Evolutionary conservation across 2,329 filamentous ascomycete species (phyloP).

Genomic region (Chaetomium sp.): DNA sequence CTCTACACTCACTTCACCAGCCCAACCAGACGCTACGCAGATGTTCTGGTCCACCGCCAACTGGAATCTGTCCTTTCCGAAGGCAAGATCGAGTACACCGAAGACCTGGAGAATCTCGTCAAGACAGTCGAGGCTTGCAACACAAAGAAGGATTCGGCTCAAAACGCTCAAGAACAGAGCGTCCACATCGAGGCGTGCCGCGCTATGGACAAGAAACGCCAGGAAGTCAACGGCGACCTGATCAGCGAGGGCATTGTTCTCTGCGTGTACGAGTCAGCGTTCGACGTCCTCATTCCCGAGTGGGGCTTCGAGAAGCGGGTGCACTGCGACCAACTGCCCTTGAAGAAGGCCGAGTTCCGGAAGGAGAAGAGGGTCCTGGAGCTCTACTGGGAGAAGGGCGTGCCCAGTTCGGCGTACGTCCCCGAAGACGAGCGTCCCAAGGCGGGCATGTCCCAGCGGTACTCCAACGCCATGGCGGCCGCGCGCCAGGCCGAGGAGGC

Average conservation of each 20-base stretch:
- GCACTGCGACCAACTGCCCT: conserved; percentile 93
- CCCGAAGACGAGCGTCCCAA: conserved; percentile 96
- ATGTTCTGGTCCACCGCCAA: conserved; percentile 94
- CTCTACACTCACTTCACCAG: conserved; percentile 98
- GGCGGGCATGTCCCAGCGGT: conserved; percentile 71
- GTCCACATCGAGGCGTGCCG: conserved; percentile 98
- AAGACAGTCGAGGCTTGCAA: conserved; percentile 97
- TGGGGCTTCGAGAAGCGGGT: conserved; percentile 99
- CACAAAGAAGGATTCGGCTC: conserved; percentile 97
- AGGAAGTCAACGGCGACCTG: conserved; percentile 84
- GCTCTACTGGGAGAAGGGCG: conserved; percentile 99
- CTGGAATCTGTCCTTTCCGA: conserved; percentile 83
- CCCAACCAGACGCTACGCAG: conserved; percentile 90
- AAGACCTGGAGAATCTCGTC: conserved; percentile 82
- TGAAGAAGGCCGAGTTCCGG: conserved; percentile 99
- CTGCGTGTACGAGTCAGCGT: conserved; percentile 97
- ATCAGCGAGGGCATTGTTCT: conserved; percentile 95
- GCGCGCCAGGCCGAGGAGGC: conserved; percentile 81
- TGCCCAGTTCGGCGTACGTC: conserved; percentile 92
- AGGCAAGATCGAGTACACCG: conserved; percentile 78
- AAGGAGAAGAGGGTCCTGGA: conserved; percentile 94
- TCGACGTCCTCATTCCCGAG: conserved; percentile 96
- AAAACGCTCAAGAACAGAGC: conserved; percentile 97
- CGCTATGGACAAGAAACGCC: conserved; percentile 88
- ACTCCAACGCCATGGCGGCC: conserved; percentile 73